phyloP scores from a whole-genome alignment of 805 yeast genomes.

The Barnettozyma californica region DNA sequence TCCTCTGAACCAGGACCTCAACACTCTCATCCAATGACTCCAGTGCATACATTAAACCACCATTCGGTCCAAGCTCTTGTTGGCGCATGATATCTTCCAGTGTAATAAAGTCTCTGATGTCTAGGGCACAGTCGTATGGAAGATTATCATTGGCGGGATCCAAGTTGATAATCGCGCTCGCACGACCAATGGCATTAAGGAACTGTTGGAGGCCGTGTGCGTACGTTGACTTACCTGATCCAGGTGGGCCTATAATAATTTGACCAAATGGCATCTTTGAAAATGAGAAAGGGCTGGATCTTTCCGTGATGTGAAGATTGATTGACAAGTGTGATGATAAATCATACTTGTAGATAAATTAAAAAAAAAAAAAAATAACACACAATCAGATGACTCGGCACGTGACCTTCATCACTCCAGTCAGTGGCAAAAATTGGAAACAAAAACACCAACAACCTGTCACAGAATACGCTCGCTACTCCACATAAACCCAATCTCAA shows the following conservation, averaged over 20 bases:
- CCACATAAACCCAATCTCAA: slow-evolving; percentile 1
- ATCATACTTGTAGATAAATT: no score
- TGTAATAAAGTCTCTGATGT: slow-evolving; percentile 71
- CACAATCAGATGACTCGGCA: background rate
- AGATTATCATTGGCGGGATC: slow-evolving; percentile 86
- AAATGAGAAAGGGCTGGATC: background rate
- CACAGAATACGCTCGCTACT: background rate
- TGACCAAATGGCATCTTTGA: slow-evolving; percentile 72
- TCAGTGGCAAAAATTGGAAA: slow-evolving; percentile 2
- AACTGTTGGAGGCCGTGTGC: slow-evolving; percentile 92
- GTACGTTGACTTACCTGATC: slow-evolving; percentile 93
- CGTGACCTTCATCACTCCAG: background rate
- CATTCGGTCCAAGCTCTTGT: slow-evolving; percentile 73
- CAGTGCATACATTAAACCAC: slow-evolving; percentile 85
- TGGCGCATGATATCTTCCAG: slow-evolving; percentile 76
- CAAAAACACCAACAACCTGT: background rate
- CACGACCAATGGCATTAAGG: slow-evolving; percentile 88
- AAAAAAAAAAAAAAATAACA: no score
- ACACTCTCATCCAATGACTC: slow-evolving; percentile 57
- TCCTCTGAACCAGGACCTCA: slow-evolving; percentile 51
- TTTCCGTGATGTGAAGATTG: background rate
- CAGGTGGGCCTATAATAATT: slow-evolving; percentile 96
- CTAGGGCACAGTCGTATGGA: slow-evolving; percentile 69
- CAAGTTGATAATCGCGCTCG: slow-evolving; percentile 75
- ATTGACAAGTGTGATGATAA: background rate